phyloP scores from a whole-genome alignment of 83 land plant species.

The Thuja plicata region DNA sequence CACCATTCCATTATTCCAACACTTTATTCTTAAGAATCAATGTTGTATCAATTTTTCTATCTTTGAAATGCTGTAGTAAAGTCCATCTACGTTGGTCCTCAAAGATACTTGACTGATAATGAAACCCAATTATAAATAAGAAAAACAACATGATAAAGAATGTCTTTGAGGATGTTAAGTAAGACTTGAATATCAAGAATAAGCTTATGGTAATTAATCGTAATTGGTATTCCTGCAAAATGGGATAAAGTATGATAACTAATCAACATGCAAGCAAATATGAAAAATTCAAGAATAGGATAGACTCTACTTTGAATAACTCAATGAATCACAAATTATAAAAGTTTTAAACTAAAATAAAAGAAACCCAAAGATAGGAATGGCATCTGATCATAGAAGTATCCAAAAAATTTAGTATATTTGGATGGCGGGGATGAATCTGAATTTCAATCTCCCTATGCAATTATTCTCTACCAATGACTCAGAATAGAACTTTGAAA shows the following conservation, averaged over 20 bases:
- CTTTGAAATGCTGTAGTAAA: constrained; percentile 77
- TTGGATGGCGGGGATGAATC: no score
- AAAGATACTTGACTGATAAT: not conserved
- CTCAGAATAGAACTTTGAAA: no score
- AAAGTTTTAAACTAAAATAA: no score
- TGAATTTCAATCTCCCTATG: no score
- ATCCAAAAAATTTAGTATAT: no score
- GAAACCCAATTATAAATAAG: not conserved
- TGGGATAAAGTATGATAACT: not conserved
- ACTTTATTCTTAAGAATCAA: constrained; percentile 98
- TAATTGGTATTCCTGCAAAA: constrained; percentile 81
- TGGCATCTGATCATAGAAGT: no score
- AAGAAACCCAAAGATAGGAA: no score
- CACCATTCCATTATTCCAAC: no score
- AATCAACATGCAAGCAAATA: not conserved
- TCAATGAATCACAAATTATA: no score
- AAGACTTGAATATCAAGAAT: constrained; percentile 86
- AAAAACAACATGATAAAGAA: not conserved
- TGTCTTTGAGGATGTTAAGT: not conserved
- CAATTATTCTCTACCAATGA: no score
- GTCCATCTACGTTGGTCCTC: constrained; percentile 11
- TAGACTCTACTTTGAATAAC: no score
- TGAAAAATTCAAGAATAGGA: not conserved
- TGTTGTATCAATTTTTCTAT: constrained; percentile 93
- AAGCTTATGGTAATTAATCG: constrained; percentile 95